These are phyloP conservation scores for Eutypella sp. DNA, from an alignment of 2,329 filamentous ascomycete genomes.

Conservation along the genomic window DNA sequence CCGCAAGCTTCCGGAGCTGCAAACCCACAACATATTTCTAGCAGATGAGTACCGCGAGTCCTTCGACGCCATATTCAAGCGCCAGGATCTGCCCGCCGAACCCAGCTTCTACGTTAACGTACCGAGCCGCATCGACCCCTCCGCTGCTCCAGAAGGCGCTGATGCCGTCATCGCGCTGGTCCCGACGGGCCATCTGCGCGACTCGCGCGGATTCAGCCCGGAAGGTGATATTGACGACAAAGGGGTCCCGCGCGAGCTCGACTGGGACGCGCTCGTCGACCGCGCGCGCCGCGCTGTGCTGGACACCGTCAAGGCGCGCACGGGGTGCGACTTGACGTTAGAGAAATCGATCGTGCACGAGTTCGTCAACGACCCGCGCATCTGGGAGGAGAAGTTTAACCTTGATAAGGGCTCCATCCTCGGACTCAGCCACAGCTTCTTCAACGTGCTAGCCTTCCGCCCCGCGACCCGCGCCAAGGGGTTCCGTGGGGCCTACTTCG, in stretches of 20 bases:
- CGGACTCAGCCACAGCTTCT: slow-evolving; percentile 67
- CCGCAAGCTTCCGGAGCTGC: slow-evolving; percentile 55
- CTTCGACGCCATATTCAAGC: slow-evolving; percentile 73
- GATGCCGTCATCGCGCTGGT: slow-evolving; percentile 67
- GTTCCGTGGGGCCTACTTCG: slow-evolving; percentile 58
- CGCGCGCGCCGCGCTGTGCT: slow-evolving; percentile 58
- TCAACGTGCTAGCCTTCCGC: slow-evolving; percentile 65
- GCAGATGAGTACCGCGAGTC: slow-evolving; percentile 66
- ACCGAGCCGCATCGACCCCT: slow-evolving; percentile 62
- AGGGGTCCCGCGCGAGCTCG: slow-evolving; percentile 36
- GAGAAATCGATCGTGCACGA: slow-evolving; percentile 50
- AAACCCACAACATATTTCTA: slow-evolving; percentile 73
- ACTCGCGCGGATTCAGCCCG: slow-evolving; percentile 31
- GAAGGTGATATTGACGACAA: slow-evolving; percentile 23
- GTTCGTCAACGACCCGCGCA: slow-evolving; percentile 58
- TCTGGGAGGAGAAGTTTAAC: slow-evolving; percentile 66
- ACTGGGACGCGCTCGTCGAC: slow-evolving; percentile 57
- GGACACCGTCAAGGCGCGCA: slow-evolving; percentile 54
- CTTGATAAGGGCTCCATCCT: slow-evolving; percentile 71
- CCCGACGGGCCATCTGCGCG: slow-evolving; percentile 63
- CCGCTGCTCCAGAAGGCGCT: slow-evolving; percentile 59
- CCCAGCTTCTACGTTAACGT: slow-evolving; percentile 77
- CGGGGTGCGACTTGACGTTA: slow-evolving; percentile 45
- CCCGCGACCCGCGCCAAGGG: slow-evolving; percentile 51
- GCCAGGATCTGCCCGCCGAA: slow-evolving; percentile 59